phyloP scores from a whole-genome alignment of 2,329 filamentous ascomycete species.

The Blastomyces silverae region DNA sequence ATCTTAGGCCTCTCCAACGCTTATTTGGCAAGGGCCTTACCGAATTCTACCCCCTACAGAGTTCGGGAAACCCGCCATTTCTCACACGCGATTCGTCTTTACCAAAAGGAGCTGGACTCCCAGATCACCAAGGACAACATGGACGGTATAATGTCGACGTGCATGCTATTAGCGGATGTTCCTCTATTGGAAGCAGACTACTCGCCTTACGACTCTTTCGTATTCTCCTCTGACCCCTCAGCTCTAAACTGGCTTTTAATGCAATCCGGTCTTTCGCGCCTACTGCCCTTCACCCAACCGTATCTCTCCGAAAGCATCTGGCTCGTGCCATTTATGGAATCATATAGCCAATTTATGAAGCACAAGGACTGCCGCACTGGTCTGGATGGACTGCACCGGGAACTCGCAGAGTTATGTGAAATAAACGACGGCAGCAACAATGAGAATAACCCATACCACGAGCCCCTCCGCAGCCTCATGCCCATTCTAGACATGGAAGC shows the following conservation, averaged over 20 bases:
- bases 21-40: constrained; percentile 28
- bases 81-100: constrained; percentile 33
- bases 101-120: constrained; percentile 29
- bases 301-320: constrained; percentile 34
- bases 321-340: constrained; percentile 29
- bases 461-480: constrained; percentile 32
- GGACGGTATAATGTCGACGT: constrained; percentile 35
- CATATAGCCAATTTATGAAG: constrained; percentile 21
- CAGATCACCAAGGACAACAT: constrained; percentile 31
- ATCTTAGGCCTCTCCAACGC: constrained; percentile 31
- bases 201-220: constrained; percentile 31
- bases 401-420: constrained; percentile 32
- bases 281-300: constrained; percentile 25
- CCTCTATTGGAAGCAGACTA: constrained; percentile 30
- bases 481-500: constrained; percentile 29
- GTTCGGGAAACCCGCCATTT: constrained; percentile 34
- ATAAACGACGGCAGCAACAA: constrained; percentile 29
- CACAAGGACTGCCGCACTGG: constrained; percentile 29
- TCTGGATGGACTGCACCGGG: constrained; percentile 27
- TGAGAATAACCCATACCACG: constrained; percentile 33
- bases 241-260: constrained; percentile 35
- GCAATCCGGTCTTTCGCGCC: constrained; percentile 32
- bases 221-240: constrained; percentile 31
- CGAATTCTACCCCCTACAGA: constrained; percentile 26
- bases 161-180: constrained; percentile 34